Evolutionary conservation across 345 rosid species (phyloP), one percentile per base, ranked within the genome.

Genomic region (Dipteronia dyeriana): DNA sequence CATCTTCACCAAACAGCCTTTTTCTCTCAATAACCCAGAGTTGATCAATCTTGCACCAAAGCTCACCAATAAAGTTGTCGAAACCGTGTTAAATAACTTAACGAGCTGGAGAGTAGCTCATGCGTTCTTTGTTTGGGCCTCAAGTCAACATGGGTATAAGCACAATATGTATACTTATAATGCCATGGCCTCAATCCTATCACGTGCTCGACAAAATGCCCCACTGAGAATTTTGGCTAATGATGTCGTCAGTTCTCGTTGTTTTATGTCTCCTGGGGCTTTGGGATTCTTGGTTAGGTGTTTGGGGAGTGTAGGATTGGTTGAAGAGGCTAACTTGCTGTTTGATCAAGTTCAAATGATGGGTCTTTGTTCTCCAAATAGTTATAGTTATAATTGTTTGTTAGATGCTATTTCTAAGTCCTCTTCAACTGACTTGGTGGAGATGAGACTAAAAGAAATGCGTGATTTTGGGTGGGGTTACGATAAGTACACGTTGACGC

Each of bases 171-270:
- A 95, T 68, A 81, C 92, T 81, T 91, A 85, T 82, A 95, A 93
- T 76, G 92, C 97, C 80, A 90, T 95, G 97, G 97, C 97, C 0
- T 86, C 84, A 20, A 82, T 90, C 86, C 95, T 95, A 69, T 91
- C 97, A 86, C 85, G 89, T 88, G 98, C 92, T 95, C 98, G 98
- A 91, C 95, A 89, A 80, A 88, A 86, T 86, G 92, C 88, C 88
- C 79, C 80, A 85, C 75, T 95, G 85, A 90, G 76, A 79, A 71
- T 13, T 72, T 83, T 95, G 81, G 88, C 77, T 0, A 23, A 29
- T 47, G 86, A 90, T 41, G 81, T 89, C 73, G 54, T 90, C 16
- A 78, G 45, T 79, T 89, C 94, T 4, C 79, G 81, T 2, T 95
- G 95, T 81, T 61, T 64, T 11, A 89, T 95, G 90, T 81, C 88